Evolutionary conservation across 2,329 filamentous ascomycete genomes (phyloP).

Genomic region (Pestalotiopsis fici): DNA sequence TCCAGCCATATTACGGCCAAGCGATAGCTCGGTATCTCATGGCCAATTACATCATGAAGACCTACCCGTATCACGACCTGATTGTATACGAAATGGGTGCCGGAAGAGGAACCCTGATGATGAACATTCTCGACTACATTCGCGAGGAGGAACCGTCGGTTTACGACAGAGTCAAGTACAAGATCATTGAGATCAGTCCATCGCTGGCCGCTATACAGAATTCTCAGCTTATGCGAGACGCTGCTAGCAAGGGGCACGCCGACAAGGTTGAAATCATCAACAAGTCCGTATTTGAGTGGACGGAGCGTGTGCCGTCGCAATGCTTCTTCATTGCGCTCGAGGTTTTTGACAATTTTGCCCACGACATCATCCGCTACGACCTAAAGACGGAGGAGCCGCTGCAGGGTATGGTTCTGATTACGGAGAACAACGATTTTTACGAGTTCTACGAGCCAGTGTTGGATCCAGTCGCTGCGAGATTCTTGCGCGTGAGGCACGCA

Average conservation of each 20-base stretch:
- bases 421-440: conserved; percentile 83
- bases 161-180: conserved; percentile 90
- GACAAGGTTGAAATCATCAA: conserved; percentile 95
- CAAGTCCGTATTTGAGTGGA: conserved; percentile 92
- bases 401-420: conserved; percentile 87
- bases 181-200: conserved; percentile 92
- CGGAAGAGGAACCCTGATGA: conserved; percentile 95
- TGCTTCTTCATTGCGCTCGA: conserved; percentile 98
- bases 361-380: conserved; percentile 93
- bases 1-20: conserved; percentile 95
- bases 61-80: conserved; percentile 94
- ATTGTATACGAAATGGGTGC: conserved; percentile 99
- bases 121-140: conserved; percentile 97
- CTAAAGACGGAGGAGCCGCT: conserved; percentile 76
- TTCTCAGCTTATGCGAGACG: conserved; percentile 65
- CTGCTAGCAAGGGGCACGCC: conserved; percentile 72
- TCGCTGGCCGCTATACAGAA: conserved; percentile 78
- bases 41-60: conserved; percentile 90
- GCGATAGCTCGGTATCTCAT: conserved; percentile 95
- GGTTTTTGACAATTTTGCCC: conserved; percentile 97
- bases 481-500: conserved; percentile 80
- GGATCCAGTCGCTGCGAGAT: conserved; percentile 81
- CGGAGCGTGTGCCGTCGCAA: conserved; percentile 80
- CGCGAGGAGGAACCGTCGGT: conserved; percentile 86
- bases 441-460: conserved; percentile 85